Percentiles rank a stretch among this genome's conserved stretches.
phyloP scores from a whole-genome alignment of 192 early-diverging fungal genomes.

The Linderina pennispora region DNA sequence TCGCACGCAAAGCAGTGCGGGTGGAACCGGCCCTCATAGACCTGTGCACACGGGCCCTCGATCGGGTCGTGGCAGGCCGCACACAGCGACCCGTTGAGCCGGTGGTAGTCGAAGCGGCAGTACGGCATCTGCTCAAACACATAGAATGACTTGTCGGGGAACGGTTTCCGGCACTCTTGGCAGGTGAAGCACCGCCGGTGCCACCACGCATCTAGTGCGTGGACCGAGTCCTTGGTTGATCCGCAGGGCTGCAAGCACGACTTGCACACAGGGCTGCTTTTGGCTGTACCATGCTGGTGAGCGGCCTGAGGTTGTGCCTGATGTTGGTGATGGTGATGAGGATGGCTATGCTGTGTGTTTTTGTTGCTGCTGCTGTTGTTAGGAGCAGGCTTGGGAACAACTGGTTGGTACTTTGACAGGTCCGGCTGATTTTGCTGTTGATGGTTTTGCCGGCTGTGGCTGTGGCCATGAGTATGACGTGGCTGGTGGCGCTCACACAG shows the following conservation, averaged over 20 bases:
- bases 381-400: too few species aligned
- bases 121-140: constrained; percentile 82
- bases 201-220: constrained; percentile 61
- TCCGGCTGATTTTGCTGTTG: too few species aligned
- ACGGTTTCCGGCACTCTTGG: constrained; percentile 59
- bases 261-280: constrained; percentile 10
- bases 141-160: constrained; percentile 70
- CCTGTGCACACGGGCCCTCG: constrained; percentile 86
- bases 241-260: constrained; percentile 31
- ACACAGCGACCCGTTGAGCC: constrained; percentile 80
- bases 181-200: constrained; percentile 60
- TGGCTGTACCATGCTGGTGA: too few species aligned
- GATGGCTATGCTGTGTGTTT: too few species aligned
- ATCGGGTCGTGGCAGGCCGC: constrained; percentile 72
- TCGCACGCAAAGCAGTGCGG: constrained; percentile 78
- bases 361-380: too few species aligned
- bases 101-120: constrained; percentile 82
- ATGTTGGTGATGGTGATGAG: too few species aligned
- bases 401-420: too few species aligned
- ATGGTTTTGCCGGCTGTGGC: neutral
- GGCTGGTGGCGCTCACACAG: neutral
- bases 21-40: constrained; percentile 81
- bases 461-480: constrained; percentile 4
- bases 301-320: too few species aligned
- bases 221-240: constrained; percentile 32